These are phyloP conservation scores for Geranomyces variabilis DNA, from an alignment of 192 early-diverging fungal species.

Conservation along the genomic window DNA sequence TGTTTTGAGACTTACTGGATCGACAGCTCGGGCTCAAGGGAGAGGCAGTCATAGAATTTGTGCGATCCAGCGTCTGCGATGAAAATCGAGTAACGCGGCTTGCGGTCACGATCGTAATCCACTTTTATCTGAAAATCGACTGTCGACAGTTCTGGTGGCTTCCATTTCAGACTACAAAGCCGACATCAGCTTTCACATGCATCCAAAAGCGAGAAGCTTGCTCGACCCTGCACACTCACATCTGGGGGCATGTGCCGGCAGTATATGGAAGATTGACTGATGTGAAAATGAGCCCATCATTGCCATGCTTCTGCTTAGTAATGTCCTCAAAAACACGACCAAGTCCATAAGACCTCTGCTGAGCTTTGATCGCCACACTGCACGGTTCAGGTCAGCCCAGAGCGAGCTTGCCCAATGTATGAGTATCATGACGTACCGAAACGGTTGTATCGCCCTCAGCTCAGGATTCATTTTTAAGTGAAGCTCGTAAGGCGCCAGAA, in stretches of 20 bases:
- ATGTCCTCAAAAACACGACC: constrained; percentile 62
- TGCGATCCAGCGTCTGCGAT: constrained; percentile 37
- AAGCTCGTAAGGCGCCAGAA: constrained; percentile 65
- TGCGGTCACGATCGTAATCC: constrained; percentile 34
- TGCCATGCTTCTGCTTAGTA: constrained; percentile 62
- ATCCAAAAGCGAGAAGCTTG: neutral
- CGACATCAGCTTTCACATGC: neutral
- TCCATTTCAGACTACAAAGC: constrained; percentile 64
- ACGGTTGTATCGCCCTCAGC: constrained; percentile 50
- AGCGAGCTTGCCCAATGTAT: too few relatives aligned
- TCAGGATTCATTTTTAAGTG: constrained; percentile 45
- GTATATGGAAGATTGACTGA: constrained; percentile 51
- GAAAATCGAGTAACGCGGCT: constrained; percentile 30
- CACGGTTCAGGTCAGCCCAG: constrained; percentile 41
- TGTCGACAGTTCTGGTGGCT: constrained; percentile 57
- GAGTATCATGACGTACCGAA: constrained; percentile 49
- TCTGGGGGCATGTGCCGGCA: constrained; percentile 53
- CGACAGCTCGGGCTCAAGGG: constrained; percentile 39
- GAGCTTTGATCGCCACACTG: constrained; percentile 48
- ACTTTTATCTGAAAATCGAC: constrained; percentile 58
- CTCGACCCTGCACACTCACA: constrained; percentile 44
- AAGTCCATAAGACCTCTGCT: constrained; percentile 52
- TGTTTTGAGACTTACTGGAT: constrained; percentile 32
- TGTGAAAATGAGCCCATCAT: constrained; percentile 73
- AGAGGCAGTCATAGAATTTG: constrained; percentile 39